These are phyloP conservation scores for Flagelloscypha sp. DNA, from an alignment of 768 basidiomycete genomes.

Conservation along the genomic window DNA sequence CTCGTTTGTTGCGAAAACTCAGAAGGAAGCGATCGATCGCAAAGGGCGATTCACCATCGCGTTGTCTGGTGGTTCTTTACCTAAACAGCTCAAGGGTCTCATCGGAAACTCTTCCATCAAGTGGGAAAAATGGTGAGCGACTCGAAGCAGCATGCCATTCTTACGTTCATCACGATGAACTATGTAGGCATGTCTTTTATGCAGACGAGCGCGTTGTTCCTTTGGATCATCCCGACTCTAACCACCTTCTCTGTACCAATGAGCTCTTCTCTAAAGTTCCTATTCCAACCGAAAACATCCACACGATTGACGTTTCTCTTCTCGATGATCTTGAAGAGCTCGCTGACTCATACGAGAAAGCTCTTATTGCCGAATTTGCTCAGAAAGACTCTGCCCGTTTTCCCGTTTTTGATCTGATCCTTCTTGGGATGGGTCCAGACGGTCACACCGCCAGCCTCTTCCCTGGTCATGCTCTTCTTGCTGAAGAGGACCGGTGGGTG, in stretches of 20 bases:
- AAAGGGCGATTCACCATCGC: conserved; percentile 89
- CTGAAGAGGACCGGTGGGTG: conserved; percentile 91
- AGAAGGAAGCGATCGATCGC: conserved; percentile 83
- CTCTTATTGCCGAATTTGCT: conserved; percentile 86
- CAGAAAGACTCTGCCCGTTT: conserved; percentile 90
- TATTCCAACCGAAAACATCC: conserved; percentile 70
- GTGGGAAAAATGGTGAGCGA: conserved; percentile 90
- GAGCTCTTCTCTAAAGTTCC: conserved; percentile 77
- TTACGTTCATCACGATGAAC: conserved; percentile 2
- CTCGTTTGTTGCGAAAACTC: conserved; percentile 75
- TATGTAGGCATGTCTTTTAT: conserved; percentile 88
- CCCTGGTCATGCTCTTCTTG: conserved; percentile 80
- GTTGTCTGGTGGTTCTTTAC: conserved; percentile 88
- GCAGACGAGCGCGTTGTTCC: conserved; percentile 95
- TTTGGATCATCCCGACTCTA: conserved; percentile 88
- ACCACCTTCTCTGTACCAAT: conserved; percentile 68
- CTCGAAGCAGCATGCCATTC: not conserved
- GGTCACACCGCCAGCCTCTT: conserved; percentile 99
- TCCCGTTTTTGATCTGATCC: conserved; percentile 94
- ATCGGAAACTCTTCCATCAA: conserved; percentile 55
- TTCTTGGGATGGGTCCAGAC: conserved; percentile 94
- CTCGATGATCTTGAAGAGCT: conserved; percentile 75
- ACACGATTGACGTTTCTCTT: conserved; percentile 64
- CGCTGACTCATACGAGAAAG: conserved; percentile 69
- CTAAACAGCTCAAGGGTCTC: conserved; percentile 70